Conservation (phyloP, 2,329 filamentous ascomycete species). For the Colletotrichum sansevieriae region DNA sequence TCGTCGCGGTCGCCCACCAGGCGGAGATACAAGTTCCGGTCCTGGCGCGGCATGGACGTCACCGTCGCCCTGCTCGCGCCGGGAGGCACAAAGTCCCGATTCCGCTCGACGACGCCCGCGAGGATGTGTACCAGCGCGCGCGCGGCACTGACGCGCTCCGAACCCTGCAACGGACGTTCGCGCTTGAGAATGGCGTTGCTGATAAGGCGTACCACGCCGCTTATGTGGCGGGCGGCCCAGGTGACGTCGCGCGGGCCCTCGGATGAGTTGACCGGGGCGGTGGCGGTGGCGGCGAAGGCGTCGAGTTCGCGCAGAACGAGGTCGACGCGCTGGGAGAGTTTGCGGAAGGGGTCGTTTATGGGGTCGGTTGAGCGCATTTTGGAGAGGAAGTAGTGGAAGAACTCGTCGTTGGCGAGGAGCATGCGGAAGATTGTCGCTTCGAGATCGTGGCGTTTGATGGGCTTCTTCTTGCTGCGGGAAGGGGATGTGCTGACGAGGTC, state of each 20-base stretch:
- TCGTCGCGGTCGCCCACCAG: conserved; percentile 60
- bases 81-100: conserved; percentile 52
- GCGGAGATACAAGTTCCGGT: conserved; percentile 62
- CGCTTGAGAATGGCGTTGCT: conserved; percentile 56
- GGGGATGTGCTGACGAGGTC: conserved; percentile 57
- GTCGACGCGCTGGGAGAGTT: conserved; percentile 61
- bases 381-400: conserved; percentile 66
- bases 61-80: conserved; percentile 36
- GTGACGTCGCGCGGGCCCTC: conserved; percentile 56
- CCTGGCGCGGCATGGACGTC: conserved; percentile 41
- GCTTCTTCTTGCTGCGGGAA: conserved; percentile 45
- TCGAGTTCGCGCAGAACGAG: conserved; percentile 61
- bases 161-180: conserved; percentile 51
- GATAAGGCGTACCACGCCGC: conserved; percentile 58
- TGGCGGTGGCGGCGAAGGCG: conserved; percentile 45
- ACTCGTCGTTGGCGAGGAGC: conserved; percentile 65
- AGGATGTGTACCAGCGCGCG: conserved; percentile 63
- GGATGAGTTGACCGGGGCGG: conserved; percentile 25
- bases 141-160: conserved; percentile 60
- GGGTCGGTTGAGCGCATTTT: conserved; percentile 59
- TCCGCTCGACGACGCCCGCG: conserved; percentile 56
- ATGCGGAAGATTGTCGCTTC: conserved; percentile 66
- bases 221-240: conserved; percentile 65
- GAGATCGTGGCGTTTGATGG: conserved; percentile 60
- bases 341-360: conserved; percentile 61